Conservation (phyloP, 1,284 basidiomycete genomes). For the Dichomitus squalens region DNA sequence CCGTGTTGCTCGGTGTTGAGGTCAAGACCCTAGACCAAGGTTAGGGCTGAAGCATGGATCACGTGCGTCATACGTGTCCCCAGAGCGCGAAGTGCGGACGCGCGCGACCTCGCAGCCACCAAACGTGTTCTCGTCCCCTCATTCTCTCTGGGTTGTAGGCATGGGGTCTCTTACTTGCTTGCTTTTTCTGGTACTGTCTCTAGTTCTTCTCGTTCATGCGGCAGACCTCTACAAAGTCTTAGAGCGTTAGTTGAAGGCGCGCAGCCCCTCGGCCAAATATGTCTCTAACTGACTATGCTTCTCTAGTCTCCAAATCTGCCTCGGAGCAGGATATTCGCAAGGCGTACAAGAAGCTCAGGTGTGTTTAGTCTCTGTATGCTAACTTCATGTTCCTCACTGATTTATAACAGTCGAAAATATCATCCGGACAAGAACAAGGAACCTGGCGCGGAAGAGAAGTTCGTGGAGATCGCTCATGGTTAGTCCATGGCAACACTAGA, state of each 20-base stretch:
- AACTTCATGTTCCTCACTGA: background rate
- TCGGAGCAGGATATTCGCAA: conserved; percentile 88
- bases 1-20: background rate
- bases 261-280: conserved; percentile 28
- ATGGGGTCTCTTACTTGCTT: conserved; percentile 20
- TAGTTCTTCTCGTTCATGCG: conserved; percentile 53
- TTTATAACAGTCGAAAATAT: conserved; percentile 32
- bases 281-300: conserved; percentile 29
- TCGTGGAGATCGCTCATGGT: conserved; percentile 91
- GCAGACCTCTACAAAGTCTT: conserved; percentile 77
- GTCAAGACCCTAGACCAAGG: conserved; percentile 7
- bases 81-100: background rate
- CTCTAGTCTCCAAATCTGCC: conserved; percentile 74
- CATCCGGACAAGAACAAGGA: conserved; percentile 96
- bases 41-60: conserved; percentile 1
- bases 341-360: conserved; percentile 89
- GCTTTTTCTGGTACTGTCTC: conserved; percentile 40
- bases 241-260: conserved; percentile 61
- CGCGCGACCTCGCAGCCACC: conserved; percentile 2
- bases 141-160: conserved; percentile 7
- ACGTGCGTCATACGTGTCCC: conserved; percentile 22
- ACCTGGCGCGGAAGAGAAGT: conserved; percentile 78
- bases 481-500: conserved; percentile 24
- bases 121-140: background rate
- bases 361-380: conserved; percentile 42